These are phyloP conservation scores for Danielozyma ontarioensis DNA, from an alignment of 805 yeast genomes.

Conservation along the genomic window DNA sequence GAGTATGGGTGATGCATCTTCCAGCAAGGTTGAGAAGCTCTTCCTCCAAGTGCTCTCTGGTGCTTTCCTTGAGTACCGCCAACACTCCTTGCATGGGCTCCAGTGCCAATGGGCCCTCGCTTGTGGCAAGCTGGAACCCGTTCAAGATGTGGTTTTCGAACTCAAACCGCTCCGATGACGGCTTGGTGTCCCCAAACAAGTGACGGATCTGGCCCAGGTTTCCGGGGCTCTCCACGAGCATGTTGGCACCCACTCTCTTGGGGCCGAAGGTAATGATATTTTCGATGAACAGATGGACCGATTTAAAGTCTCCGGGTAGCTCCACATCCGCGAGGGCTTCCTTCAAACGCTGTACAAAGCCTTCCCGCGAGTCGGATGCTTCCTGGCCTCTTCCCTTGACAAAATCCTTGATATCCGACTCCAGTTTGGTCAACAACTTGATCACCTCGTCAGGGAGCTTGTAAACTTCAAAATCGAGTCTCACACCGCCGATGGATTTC, in stretches of 20 bases:
- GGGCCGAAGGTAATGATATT: slow-evolving; percentile 69
- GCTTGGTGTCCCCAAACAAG: slow-evolving; percentile 12
- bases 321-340: slow-evolving; percentile 11
- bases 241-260: slow-evolving; percentile 67
- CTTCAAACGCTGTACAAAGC: slow-evolving; percentile 8
- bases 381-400: slow-evolving; percentile 16
- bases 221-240: slow-evolving; percentile 52
- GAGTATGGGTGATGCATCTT: slow-evolving; percentile 64
- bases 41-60: slow-evolving; percentile 33
- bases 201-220: slow-evolving; percentile 24
- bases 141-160: slow-evolving; percentile 62
- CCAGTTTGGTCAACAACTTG: slow-evolving; percentile 44
- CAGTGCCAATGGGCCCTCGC: slow-evolving; percentile 82
- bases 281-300: slow-evolving; percentile 17
- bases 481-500: slow-evolving; percentile 39
- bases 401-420: slow-evolving; percentile 36
- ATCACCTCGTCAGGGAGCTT: slow-evolving; percentile 55
- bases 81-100: slow-evolving; percentile 86
- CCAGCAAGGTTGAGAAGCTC: slow-evolving; percentile 54
- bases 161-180: slow-evolving; percentile 19
- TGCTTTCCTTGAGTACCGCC: slow-evolving; percentile 30
- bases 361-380: slow-evolving; percentile 6
- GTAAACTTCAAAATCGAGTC: slow-evolving; percentile 47
- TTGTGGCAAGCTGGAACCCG: slow-evolving; percentile 80
- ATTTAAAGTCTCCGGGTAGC: slow-evolving; percentile 17